These are phyloP conservation scores for Penicillium verhagenii DNA, from an alignment of 495 filamentous ascomycete species.

Conservation along the genomic window DNA sequence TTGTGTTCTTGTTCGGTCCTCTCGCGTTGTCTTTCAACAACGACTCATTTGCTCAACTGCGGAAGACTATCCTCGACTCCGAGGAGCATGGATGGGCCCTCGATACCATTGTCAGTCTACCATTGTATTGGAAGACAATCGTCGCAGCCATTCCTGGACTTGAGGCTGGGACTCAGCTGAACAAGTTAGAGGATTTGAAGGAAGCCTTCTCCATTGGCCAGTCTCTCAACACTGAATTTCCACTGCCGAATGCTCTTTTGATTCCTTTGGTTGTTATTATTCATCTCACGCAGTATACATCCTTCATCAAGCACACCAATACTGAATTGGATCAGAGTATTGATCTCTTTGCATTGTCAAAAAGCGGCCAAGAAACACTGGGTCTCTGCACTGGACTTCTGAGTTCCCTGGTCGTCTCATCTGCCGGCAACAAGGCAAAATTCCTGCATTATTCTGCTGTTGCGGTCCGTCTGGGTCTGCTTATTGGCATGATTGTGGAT, in stretches of 20 bases:
- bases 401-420: constrained; percentile 36
- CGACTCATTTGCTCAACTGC: neutral
- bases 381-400: constrained; percentile 49
- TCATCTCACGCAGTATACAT: neutral
- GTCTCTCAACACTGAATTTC: neutral
- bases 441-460: constrained; percentile 37
- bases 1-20: neutral
- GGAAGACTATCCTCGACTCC: neutral
- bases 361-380: constrained; percentile 19
- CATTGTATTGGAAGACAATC: neutral
- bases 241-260: neutral
- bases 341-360: neutral
- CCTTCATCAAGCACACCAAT: neutral
- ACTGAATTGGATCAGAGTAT: no score
- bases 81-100: neutral
- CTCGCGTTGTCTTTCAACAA: neutral
- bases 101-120: neutral
- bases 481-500: constrained; percentile 44
- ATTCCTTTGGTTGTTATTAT: neutral
- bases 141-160: neutral
- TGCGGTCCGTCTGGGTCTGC: constrained; percentile 38
- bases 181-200: neutral
- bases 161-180: no score
- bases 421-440: constrained; percentile 16
- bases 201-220: neutral